phyloP scores from a whole-genome alignment of 2,329 filamentous ascomycete genomes.

The Gremmenia infestans region DNA sequence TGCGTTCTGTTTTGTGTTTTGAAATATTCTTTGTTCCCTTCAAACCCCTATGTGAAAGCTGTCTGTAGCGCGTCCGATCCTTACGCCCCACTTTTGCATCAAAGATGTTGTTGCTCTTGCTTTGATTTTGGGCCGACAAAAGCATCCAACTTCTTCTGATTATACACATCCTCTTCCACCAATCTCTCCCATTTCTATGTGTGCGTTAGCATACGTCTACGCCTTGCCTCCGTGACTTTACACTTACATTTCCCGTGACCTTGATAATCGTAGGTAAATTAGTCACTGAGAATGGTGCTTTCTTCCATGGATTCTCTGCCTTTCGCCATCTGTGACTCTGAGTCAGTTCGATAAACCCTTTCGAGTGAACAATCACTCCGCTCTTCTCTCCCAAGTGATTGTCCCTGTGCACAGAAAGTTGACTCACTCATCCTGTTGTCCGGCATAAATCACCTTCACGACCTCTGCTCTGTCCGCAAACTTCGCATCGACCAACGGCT shows the following conservation, averaged over 20 bases:
- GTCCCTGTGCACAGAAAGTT: neutral
- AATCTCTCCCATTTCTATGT: conserved; percentile 22
- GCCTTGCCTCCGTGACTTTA: too few relatives aligned
- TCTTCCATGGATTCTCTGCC: conserved; percentile 22
- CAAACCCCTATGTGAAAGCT: too few relatives aligned
- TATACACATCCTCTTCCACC: conserved; percentile 24
- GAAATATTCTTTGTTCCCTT: too few relatives aligned
- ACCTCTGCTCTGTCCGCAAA: conserved; percentile 15
- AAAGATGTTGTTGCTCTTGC: neutral
- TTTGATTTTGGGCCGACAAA: conserved; percentile 5
- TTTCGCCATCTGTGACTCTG: conserved; percentile 21
- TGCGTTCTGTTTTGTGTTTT: neutral
- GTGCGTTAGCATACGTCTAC: conserved; percentile 2
- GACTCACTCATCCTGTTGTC: conserved; percentile 22
- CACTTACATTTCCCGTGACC: conserved; percentile 9
- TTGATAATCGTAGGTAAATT: conserved; percentile 27
- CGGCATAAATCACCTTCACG: conserved; percentile 22
- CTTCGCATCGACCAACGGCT: conserved; percentile 22
- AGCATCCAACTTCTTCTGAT: conserved; percentile 23
- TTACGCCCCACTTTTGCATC: neutral
- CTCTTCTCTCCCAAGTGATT: neutral
- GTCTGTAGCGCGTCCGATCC: neutral
- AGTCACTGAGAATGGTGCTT: conserved; percentile 22
- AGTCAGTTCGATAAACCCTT: neutral
- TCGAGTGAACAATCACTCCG: too few relatives aligned